Conservation (phyloP, 768 basidiomycete genomes). For the Suillus plorans region DNA sequence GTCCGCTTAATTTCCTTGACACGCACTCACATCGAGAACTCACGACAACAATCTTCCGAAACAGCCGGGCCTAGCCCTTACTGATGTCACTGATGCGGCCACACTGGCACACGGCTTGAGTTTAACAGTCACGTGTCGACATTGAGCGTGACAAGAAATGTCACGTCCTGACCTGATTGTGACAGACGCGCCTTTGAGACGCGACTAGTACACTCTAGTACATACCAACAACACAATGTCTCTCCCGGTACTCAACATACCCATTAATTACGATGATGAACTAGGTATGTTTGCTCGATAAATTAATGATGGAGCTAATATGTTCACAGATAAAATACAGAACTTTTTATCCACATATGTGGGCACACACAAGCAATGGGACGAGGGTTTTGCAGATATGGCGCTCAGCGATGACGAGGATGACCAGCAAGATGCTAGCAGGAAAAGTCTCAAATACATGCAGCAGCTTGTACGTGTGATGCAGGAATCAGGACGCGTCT, state of each 20-base stretch:
- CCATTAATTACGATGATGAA: slow-evolving; percentile 70
- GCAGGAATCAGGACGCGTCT: slow-evolving; percentile 20
- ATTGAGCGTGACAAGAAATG: slow-evolving; percentile 1
- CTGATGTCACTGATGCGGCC: no score
- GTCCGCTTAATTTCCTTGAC: no score
- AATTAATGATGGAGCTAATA: slow-evolving; percentile 5
- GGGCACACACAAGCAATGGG: slow-evolving; percentile 63
- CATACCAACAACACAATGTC: slow-evolving; percentile 51
- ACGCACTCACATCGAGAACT: no score
- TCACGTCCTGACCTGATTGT: slow-evolving; percentile 12
- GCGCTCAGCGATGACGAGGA: slow-evolving; percentile 56
- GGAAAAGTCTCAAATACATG: slow-evolving; percentile 71
- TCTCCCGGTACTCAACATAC: slow-evolving; percentile 56
- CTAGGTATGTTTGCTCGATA: slow-evolving; percentile 45
- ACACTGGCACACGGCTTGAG: no score
- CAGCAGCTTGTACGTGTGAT: slow-evolving; percentile 66
- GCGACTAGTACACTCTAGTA: slow-evolving; percentile 15
- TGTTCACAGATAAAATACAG: slow-evolving; percentile 58
- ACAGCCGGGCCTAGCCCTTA: no score
- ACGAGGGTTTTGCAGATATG: slow-evolving; percentile 67
- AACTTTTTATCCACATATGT: slow-evolving; percentile 72
- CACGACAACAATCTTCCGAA: no score
- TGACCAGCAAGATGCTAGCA: slow-evolving; percentile 32
- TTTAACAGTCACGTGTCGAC: background rate
- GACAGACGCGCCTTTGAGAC: slow-evolving; percentile 28